Percentiles rank a stretch among this genome's conserved stretches.
Conservation (phyloP, 768 basidiomycete genomes). For the Boletus reticuloceps region DNA sequence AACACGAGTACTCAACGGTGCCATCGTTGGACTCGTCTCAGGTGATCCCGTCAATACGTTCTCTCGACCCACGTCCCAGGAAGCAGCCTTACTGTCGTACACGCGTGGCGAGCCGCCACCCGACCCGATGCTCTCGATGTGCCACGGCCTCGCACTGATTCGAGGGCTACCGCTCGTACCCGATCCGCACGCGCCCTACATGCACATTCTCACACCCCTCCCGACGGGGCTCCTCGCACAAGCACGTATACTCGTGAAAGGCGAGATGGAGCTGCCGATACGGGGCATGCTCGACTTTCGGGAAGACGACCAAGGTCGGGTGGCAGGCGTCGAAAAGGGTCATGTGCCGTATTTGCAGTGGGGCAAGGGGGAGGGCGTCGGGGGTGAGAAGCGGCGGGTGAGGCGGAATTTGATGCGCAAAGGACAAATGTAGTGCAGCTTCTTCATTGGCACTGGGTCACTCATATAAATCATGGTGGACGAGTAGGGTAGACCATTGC, state of each 20-base stretch:
- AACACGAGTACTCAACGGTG: slow-evolving; percentile 69
- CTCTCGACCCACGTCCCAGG: not conserved
- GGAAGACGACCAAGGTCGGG: slow-evolving; percentile 34
- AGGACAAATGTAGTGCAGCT: slow-evolving; percentile 53
- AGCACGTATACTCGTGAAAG: slow-evolving; percentile 58
- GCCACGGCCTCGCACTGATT: slow-evolving; percentile 76
- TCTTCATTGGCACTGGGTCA: too few species aligned
- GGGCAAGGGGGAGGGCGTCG: slow-evolving; percentile 68
- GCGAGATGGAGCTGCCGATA: slow-evolving; percentile 84
- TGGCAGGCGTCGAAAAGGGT: slow-evolving; percentile 52
- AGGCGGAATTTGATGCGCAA: slow-evolving; percentile 87
- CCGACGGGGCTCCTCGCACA: slow-evolving; percentile 44
- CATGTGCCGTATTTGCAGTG: slow-evolving; percentile 77
- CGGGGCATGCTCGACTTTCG: slow-evolving; percentile 84
- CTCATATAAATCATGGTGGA: too few species aligned
- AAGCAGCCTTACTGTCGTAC: slow-evolving; percentile 47
- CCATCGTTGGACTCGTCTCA: slow-evolving; percentile 72
- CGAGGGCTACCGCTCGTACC: slow-evolving; percentile 41
- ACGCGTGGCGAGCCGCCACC: slow-evolving; percentile 53
- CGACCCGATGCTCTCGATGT: slow-evolving; percentile 55
- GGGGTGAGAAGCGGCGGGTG: slow-evolving; percentile 67
- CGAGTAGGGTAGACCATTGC: too few species aligned
- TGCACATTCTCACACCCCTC: slow-evolving; percentile 84
- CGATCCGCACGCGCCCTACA: slow-evolving; percentile 26
- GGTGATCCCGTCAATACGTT: not conserved